phyloP scores from a whole-genome alignment of 2,329 filamentous ascomycete genomes.

The Clarireedia paspali region DNA sequence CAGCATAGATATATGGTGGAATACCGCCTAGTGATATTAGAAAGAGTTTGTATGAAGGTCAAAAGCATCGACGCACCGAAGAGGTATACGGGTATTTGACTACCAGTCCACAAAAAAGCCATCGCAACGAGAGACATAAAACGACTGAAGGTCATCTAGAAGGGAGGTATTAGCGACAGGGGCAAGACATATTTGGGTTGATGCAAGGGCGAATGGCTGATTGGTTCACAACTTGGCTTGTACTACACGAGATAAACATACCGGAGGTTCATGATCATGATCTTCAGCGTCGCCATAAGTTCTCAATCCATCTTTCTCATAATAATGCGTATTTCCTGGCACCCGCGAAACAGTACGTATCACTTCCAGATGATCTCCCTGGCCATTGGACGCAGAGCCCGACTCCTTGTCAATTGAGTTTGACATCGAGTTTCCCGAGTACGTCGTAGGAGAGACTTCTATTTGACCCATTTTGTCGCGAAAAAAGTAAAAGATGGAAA shows the following conservation, averaged over 20 bases:
- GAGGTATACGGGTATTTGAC: slow-evolving; percentile 51
- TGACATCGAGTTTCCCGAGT: slow-evolving; percentile 13
- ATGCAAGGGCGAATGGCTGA: slow-evolving; percentile 29
- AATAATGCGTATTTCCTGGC: slow-evolving; percentile 18
- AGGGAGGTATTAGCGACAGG: slow-evolving; percentile 42
- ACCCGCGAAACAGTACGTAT: slow-evolving; percentile 10
- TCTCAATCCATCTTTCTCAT: slow-evolving; percentile 30
- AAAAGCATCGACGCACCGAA: slow-evolving; percentile 31
- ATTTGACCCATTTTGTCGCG: background rate
- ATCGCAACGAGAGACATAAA: slow-evolving; percentile 49
- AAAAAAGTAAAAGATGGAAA: background rate
- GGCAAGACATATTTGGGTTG: slow-evolving; percentile 28
- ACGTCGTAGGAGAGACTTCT: background rate
- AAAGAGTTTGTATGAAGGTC: background rate
- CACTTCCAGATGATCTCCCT: slow-evolving; percentile 1
- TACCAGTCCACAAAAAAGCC: slow-evolving; percentile 55
- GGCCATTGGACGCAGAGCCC: background rate
- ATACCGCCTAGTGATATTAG: slow-evolving; percentile 32
- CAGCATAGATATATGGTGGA: slow-evolving; percentile 47
- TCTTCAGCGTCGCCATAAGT: slow-evolving; percentile 40
- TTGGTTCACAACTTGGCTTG: too few species aligned
- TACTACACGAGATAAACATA: slow-evolving; percentile 20
- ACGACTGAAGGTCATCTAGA: slow-evolving; percentile 44
- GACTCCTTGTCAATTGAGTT: slow-evolving; percentile 19
- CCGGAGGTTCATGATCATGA: slow-evolving; percentile 39